A percentile compares a stretch with the other conserved stretches of the same genome.
Conservation (phyloP, 139 green algal species). For the Coccomyxa sp. region DNA sequence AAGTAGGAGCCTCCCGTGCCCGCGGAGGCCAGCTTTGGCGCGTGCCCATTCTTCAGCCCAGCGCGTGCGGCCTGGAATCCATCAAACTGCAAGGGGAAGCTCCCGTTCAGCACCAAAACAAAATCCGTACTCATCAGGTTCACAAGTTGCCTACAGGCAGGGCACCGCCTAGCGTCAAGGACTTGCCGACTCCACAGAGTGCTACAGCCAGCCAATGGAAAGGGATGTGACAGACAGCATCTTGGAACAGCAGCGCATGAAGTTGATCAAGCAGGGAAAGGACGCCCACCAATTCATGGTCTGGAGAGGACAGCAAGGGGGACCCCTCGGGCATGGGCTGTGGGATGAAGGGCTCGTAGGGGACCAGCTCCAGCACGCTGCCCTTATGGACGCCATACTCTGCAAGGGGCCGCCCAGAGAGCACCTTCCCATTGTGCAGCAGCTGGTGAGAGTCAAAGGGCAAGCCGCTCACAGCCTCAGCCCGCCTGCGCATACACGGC, state of each 20-base stretch:
- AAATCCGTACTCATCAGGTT: too few species aligned
- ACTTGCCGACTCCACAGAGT: too few species aligned
- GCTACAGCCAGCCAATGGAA: background rate
- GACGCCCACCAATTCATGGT: constrained; percentile 26
- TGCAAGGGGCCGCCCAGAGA: constrained; percentile 9
- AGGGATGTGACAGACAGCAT: background rate
- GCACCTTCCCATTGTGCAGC: constrained; percentile 16
- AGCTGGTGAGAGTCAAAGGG: constrained; percentile 11
- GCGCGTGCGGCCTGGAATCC: constrained; percentile 19
- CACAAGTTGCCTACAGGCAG: too few species aligned
- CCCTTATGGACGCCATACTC: constrained; percentile 21
- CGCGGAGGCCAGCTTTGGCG: constrained; percentile 44
- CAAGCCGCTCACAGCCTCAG: constrained; percentile 26
- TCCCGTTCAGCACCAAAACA: background rate
- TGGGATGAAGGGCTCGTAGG: constrained; percentile 16
- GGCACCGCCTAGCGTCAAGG: too few species aligned
- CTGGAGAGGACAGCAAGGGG: constrained; percentile 35
- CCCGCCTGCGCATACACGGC: constrained; percentile 30
- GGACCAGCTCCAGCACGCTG: constrained; percentile 32
- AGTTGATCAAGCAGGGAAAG: too few species aligned
- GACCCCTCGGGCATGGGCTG: constrained; percentile 22
- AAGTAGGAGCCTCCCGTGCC: constrained; percentile 61
- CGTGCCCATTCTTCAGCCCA: constrained; percentile 32
- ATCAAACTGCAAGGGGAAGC: background rate
- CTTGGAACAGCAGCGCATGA: background rate